Base-by-base conservation (phyloP, 371 early-diverging fungal species). In the Mucor lusitanicus region DNA sequence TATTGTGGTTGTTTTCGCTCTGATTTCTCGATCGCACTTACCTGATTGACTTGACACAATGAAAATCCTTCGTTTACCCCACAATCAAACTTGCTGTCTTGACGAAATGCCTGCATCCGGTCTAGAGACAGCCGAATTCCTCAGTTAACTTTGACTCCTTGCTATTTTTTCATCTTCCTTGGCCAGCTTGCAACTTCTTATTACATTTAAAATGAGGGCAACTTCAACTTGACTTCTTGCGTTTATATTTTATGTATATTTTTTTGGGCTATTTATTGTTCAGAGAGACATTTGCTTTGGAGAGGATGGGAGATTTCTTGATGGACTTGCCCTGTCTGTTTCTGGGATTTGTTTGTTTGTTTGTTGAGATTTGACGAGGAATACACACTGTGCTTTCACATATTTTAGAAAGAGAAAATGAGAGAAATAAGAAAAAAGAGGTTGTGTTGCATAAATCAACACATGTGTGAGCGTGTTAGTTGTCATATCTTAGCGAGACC, bases 401-500 rank as follows among this genome's bases (percentile, higher is more conserved):
- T 50, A 23, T 55, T 27, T 30, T 65, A 56, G 50, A 30, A 65
- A 54, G 37, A 58, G 57, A 27, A 64, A 44, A 44, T 30, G 17
- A 44, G 42, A 37, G n/a, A 13, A 15, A n/a, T 27, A 63, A 63
- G 50, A 63, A 63, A 15, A 53, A 25, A 27, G n/a, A 44, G n/a
- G 19, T 44, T 44, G 17, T 44, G 19, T 44, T 44, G 17, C 44
- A 44, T 44, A 44, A 44, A 44, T 44, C 8, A 19, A 44, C 19
- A 44, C 19, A 44, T 50, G 23, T 25, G 25, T 50, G 25, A 50
- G 50, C 21, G 21, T 50, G 50, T 23, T 50, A 25, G 37, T 37
- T 37, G 21, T 8, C 33, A 19, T n/a, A 15, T 42, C 61, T 78
- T 72, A 76, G 50, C 70, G 74, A 70, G 80, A 77, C 75, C 77